phyloP scores from a whole-genome alignment of 495 filamentous ascomycete genomes.

The Lophiostoma macrostomum region DNA sequence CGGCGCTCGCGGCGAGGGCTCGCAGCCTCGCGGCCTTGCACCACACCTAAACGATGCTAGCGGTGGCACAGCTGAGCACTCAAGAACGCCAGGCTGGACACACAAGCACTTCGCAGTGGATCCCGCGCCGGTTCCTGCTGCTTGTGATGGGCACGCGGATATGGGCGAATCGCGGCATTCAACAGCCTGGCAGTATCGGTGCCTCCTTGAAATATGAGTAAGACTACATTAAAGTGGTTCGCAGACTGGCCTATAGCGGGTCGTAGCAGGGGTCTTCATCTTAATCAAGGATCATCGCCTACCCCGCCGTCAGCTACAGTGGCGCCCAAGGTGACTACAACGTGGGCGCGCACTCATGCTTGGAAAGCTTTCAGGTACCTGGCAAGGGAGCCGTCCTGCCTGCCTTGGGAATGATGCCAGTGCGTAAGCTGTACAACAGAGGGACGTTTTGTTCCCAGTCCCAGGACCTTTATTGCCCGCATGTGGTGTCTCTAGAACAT shows the following conservation, averaged over 20 bases:
- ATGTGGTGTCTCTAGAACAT: too few species aligned
- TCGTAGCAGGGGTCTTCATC: slow-evolving; percentile 11
- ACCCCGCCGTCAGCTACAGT: slow-evolving; percentile 11
- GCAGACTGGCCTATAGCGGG: slow-evolving; percentile 11
- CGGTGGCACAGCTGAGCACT: slow-evolving; percentile 11
- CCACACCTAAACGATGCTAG: background rate
- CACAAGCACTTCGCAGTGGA: too few species aligned
- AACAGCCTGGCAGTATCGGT: background rate
- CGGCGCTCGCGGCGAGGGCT: too few species aligned
- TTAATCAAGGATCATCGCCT: slow-evolving; percentile 16
- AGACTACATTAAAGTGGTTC: slow-evolving; percentile 1
- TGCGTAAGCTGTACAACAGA: too few species aligned
- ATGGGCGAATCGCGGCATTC: too few species aligned
- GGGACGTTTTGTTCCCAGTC: background rate
- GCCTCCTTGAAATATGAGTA: background rate
- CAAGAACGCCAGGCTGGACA: background rate
- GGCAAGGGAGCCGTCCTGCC: slow-evolving; percentile 15
- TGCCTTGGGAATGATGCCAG: background rate
- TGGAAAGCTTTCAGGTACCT: background rate
- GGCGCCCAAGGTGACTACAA: slow-evolving; percentile 10
- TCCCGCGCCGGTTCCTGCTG: background rate
- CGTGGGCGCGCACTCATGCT: slow-evolving; percentile 3
- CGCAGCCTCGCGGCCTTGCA: background rate
- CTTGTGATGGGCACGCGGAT: background rate
- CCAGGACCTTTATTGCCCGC: too few species aligned